Percentiles rank a stretch among this genome's conserved stretches.
These are phyloP conservation scores for Saksenaea oblongispora DNA, from an alignment of 371 early-diverging fungal species.

Conservation along the genomic window DNA sequence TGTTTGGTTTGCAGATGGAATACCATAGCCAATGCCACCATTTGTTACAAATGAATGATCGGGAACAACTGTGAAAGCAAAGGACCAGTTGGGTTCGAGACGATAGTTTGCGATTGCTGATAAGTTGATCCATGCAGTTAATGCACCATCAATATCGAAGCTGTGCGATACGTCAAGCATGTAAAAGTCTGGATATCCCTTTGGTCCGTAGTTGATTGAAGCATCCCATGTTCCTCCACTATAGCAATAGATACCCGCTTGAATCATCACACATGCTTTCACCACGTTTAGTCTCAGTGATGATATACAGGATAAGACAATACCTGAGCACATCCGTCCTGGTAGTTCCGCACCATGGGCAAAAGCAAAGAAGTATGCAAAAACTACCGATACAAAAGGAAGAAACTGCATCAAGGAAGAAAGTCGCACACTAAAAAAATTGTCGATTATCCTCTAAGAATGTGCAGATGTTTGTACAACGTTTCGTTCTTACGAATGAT, in stretches of 20 bases:
- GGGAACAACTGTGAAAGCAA: neutral
- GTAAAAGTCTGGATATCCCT: neutral
- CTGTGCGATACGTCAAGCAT: neutral
- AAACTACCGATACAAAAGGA: neutral
- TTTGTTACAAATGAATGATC: neutral
- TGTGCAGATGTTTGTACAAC: too few species aligned
- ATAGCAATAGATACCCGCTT: neutral
- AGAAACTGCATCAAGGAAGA: neutral
- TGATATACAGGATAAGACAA: neutral
- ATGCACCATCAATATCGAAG: neutral
- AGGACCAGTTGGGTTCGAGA: neutral
- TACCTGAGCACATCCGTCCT: neutral
- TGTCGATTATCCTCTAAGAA: too few species aligned
- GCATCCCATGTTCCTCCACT: constrained; percentile 2
- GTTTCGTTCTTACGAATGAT: too few species aligned
- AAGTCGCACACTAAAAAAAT: neutral
- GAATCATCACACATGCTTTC: neutral
- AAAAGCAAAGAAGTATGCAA: neutral
- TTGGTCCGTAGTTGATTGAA: neutral
- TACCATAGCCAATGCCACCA: neutral
- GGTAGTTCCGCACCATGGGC: neutral
- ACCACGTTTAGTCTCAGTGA: neutral
- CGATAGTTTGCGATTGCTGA: neutral
- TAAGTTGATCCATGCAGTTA: neutral
- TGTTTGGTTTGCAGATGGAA: neutral